Evolutionary conservation across 495 filamentous ascomycete species (phyloP).

Genomic region (Letharia columbiana): DNA sequence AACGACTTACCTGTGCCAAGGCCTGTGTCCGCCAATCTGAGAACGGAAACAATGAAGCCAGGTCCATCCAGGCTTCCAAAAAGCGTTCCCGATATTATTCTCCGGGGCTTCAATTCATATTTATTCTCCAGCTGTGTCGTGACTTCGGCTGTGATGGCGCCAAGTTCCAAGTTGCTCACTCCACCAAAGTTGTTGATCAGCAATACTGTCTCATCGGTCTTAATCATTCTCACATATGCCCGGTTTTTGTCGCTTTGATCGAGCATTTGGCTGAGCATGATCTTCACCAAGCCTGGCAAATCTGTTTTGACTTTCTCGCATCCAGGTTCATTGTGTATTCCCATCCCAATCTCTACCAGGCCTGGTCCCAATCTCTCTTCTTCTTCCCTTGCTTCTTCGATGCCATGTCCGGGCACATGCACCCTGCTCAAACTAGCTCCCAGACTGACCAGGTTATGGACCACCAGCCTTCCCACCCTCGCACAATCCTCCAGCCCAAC

Average conservation of each 20-base stretch:
- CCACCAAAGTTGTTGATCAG: conserved; percentile 94
- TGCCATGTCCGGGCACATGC: conserved; percentile 74
- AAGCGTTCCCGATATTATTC: conserved; percentile 50
- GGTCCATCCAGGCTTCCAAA: conserved; percentile 88
- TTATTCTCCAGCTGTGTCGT: conserved; percentile 60
- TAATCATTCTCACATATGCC: conserved; percentile 61
- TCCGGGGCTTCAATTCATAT: conserved; percentile 64
- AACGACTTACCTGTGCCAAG: conserved; percentile 68
- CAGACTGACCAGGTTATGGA: conserved; percentile 74
- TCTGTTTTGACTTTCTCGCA: conserved; percentile 60
- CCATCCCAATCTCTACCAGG: conserved; percentile 89
- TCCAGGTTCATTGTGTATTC: conserved; percentile 94
- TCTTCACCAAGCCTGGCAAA: conserved; percentile 61
- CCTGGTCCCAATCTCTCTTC: conserved; percentile 45
- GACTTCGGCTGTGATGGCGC: conserved; percentile 82
- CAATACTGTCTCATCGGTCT: conserved; percentile 57
- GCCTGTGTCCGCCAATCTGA: conserved; percentile 74
- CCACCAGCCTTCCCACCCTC: conserved; percentile 59
- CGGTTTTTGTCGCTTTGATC: conserved; percentile 72
- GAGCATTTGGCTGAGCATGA: conserved; percentile 75
- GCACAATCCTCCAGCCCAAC: conserved; percentile 57
- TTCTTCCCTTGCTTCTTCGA: conserved; percentile 41
- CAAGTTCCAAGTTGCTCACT: conserved; percentile 78
- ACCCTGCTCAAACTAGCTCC: conserved; percentile 82
- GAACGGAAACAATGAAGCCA: conserved; percentile 80